Base-by-base conservation (phyloP, 768 basidiomycete genomes). In the Hypholoma sublateritium region DNA sequence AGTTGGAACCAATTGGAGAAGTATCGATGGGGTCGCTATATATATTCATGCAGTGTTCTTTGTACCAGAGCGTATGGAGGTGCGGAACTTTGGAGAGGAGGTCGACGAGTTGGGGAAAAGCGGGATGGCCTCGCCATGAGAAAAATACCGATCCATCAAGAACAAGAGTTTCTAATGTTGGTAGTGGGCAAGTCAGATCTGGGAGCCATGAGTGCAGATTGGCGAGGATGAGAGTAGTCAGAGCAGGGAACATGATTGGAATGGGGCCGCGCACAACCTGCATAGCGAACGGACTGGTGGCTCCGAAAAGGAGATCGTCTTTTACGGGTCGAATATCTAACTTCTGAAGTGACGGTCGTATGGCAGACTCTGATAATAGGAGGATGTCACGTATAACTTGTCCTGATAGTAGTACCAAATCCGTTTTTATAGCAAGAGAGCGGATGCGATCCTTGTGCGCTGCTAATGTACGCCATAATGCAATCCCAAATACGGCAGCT, bases 41-140 rank as follows among this genome's bases (percentile, higher is more conserved):
- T 8, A 3, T 9, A 25, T 9, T 3, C 46, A 47, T 35, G 12
- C 16, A n/a, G 6, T 44, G 17, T 4, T 45, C 52, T 21, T 53
- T 53, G 28, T 17, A 53, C 52, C 52, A 53, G 7, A 53, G n/a
- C 25, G 52, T 53, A n/a, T 53, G 21, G 2, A 45, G 32, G 17
- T 14, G 22, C 4, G 52, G 52, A 4, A 42, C 35, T 21, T 21
- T 14, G 22, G n/a, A 14, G 12, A 53, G 43, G 5, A 53, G 9
- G 19, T 35, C 19, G n/a, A 32, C 13, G 17, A 35, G 14, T 19
- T 53, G 52, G 34, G 16, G 45, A 24, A 24, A 11, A 14, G 6
- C 1, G 13, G 22, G 17, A 8, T 25, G 5, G 39, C 19, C n/a
- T 11, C 0, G 8, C 12, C 16, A 7, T 28, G 7, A 12, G 39